These are phyloP conservation scores for Phytophthora ohioensis DNA, from an alignment of 352 stramenopile genomes.

Conservation along the genomic window DNA sequence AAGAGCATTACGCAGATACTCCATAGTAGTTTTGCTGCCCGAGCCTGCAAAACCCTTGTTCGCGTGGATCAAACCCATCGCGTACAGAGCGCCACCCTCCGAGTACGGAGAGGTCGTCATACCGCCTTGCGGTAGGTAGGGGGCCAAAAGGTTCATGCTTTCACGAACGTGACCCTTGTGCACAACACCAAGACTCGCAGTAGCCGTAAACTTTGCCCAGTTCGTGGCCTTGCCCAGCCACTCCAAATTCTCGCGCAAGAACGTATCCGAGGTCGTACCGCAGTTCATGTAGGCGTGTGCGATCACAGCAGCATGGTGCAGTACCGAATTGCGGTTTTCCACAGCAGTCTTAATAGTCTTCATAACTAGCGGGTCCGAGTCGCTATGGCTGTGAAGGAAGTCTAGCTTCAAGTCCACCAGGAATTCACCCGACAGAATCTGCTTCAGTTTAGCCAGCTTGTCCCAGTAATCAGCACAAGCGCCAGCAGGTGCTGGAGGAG, in stretches of 20 bases:
- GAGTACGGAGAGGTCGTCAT: constrained; percentile 95
- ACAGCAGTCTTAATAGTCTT: constrained; percentile 95
- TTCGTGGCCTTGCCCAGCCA: constrained; percentile 99
- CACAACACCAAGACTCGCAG: constrained; percentile 97
- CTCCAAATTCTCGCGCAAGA: constrained; percentile 98
- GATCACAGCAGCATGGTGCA: constrained; percentile 98
- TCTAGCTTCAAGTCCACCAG: constrained; percentile 94
- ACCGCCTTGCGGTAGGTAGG: constrained; percentile 95
- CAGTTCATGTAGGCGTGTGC: constrained; percentile 97
- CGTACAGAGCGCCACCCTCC: constrained; percentile 97
- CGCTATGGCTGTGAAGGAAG: constrained; percentile 92
- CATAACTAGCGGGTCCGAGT: constrained; percentile 94
- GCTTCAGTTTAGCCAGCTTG: constrained; percentile 88
- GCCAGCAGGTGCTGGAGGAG: constrained; percentile 52
- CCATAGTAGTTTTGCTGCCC: constrained; percentile 84
- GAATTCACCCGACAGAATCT: constrained; percentile 90
- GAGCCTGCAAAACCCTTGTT: constrained; percentile 93
- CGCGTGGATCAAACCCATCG: constrained; percentile 98
- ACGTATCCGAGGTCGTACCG: constrained; percentile 98
- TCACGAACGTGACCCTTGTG: constrained; percentile 98
- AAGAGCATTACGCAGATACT: constrained; percentile 87
- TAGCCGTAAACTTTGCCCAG: constrained; percentile 99
- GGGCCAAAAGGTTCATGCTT: constrained; percentile 97
- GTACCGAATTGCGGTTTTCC: constrained; percentile 96
- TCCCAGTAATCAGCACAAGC: constrained; percentile 80